These are phyloP conservation scores for Ceratocystis eucalypticola DNA, from an alignment of 2,329 filamentous ascomycete species.

Conservation along the genomic window DNA sequence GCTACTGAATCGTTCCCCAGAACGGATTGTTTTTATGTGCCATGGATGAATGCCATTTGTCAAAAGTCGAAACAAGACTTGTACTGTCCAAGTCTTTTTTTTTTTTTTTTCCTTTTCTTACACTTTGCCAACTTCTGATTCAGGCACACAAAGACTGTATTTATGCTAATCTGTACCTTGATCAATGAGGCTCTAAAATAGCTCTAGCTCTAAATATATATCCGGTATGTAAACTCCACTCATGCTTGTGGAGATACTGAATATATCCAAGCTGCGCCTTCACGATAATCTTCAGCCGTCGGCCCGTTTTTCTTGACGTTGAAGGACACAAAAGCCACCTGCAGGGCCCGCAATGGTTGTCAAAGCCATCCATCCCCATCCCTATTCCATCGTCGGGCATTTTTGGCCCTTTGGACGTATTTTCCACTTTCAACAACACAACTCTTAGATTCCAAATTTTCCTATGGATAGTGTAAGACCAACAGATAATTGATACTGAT, in stretches of 20 bases:
- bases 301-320: not conserved
- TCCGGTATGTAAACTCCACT: too few species aligned
- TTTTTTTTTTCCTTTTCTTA: not conserved
- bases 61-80: not conserved
- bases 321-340: not conserved
- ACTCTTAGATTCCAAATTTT: not conserved
- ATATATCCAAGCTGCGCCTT: not conserved
- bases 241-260: too few species aligned
- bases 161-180: not conserved
- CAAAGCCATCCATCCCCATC: not conserved
- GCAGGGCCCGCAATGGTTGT: not conserved
- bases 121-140: not conserved
- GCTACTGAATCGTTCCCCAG: not conserved
- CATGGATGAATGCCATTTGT: too few species aligned
- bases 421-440: slow-evolving; percentile 2
- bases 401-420: not conserved
- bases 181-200: too few species aligned
- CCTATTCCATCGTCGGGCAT: not conserved
- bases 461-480: not conserved
- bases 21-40: not conserved
- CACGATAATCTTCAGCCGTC: not conserved
- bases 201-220: too few species aligned
- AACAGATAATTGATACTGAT: not conserved
- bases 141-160: not conserved
- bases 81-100: not conserved